These are phyloP conservation scores for Chlorella variabilis DNA, from an alignment of 163 green algal species.

Conservation along the genomic window DNA sequence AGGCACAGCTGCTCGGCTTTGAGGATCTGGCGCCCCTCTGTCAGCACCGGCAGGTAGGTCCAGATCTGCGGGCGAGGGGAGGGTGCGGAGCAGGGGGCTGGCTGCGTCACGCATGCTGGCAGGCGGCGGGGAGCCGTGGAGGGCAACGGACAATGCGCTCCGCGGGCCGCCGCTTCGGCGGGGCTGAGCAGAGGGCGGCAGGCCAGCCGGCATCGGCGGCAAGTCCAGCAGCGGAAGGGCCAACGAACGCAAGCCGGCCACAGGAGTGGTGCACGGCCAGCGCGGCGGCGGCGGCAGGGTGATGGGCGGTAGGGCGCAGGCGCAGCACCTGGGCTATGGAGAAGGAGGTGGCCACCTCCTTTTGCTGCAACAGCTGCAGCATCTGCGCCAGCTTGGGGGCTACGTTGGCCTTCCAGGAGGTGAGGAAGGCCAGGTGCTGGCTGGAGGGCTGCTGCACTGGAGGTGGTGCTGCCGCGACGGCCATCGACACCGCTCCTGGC, in stretches of 20 bases:
- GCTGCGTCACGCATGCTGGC: background rate
- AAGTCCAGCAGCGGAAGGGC: background rate
- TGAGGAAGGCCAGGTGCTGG: slow-evolving; percentile 27
- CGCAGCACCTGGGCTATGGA: slow-evolving; percentile 32
- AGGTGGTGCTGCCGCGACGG: background rate
- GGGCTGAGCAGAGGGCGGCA: too few species aligned
- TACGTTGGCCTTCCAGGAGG: background rate
- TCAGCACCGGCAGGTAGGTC: slow-evolving; percentile 54
- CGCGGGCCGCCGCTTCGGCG: too few species aligned
- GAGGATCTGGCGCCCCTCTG: slow-evolving; percentile 41
- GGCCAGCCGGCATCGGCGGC: too few species aligned
- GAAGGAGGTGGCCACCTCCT: slow-evolving; percentile 26
- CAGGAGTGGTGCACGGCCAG: too few species aligned
- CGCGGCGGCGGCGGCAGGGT: background rate
- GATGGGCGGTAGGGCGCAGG: too few species aligned
- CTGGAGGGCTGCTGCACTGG: background rate
- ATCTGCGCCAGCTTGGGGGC: slow-evolving; percentile 36
- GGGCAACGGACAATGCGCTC: too few species aligned
- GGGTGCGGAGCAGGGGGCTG: background rate
- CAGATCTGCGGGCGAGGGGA: slow-evolving; percentile 33
- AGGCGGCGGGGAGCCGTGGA: too few species aligned
- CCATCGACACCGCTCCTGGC: background rate
- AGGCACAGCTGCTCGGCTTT: slow-evolving; percentile 44
- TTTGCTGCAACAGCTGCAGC: slow-evolving; percentile 20
- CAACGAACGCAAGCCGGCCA: background rate